Conservation (phyloP, 2,329 filamentous ascomycete species). For the Bretziella fagacearum region DNA sequence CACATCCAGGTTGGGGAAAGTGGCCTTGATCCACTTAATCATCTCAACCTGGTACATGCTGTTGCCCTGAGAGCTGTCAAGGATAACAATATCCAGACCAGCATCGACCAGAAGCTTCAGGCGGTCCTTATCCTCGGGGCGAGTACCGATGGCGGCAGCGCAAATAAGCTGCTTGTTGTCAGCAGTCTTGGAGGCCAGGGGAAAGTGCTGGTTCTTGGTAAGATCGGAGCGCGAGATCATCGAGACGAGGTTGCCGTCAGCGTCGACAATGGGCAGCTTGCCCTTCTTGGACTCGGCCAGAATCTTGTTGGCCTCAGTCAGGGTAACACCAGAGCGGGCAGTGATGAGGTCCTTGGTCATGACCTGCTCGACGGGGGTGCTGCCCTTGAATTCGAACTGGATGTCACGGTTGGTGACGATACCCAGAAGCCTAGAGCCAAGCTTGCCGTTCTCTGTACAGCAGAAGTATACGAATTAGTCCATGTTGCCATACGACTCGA, state of each 20-base stretch:
- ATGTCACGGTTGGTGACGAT: slow-evolving; percentile 98
- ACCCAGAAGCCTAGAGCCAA: slow-evolving; percentile 88
- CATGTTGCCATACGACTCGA: not conserved
- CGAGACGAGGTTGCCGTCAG: slow-evolving; percentile 69
- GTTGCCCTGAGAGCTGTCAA: slow-evolving; percentile 96
- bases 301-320: slow-evolving; percentile 81
- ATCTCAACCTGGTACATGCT: slow-evolving; percentile 98
- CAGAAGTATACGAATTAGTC: slow-evolving; percentile 11
- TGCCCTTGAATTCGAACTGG: slow-evolving; percentile 71
- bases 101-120: slow-evolving; percentile 81
- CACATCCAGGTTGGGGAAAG: slow-evolving; percentile 73
- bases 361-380: slow-evolving; percentile 63
- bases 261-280: slow-evolving; percentile 85
- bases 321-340: slow-evolving; percentile 62
- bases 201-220: slow-evolving; percentile 97
- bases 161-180: slow-evolving; percentile 96
- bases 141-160: slow-evolving; percentile 86
- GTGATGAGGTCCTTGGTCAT: slow-evolving; percentile 95
- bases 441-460: slow-evolving; percentile 62
- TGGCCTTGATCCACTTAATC: slow-evolving; percentile 88
- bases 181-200: slow-evolving; percentile 85
- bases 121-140: slow-evolving; percentile 78
- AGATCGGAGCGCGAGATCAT: slow-evolving; percentile 88
- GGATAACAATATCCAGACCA: slow-evolving; percentile 83
- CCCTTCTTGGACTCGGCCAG: slow-evolving; percentile 95